phyloP scores from a whole-genome alignment of 2,329 filamentous ascomycete species.

The Trichoderma hamatum region DNA sequence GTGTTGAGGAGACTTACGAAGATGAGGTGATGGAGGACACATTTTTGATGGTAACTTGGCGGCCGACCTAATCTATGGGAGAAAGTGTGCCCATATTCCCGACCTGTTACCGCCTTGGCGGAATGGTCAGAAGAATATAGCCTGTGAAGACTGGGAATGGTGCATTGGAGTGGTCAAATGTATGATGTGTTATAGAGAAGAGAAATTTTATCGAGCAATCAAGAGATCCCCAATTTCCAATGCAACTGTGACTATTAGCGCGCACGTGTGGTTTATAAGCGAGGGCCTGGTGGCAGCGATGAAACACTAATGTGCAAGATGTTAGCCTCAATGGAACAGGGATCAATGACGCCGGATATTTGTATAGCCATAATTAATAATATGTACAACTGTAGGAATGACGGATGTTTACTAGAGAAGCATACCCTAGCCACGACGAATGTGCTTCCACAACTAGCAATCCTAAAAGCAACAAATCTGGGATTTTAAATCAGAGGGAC shows the following conservation, averaged over 20 bases:
- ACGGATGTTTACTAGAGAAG: not conserved
- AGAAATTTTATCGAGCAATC: slow-evolving; percentile 47
- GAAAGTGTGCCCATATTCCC: slow-evolving; percentile 30
- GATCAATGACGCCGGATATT: not conserved
- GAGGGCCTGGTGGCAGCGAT: slow-evolving; percentile 36
- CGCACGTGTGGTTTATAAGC: slow-evolving; percentile 42
- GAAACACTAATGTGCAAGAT: slow-evolving; percentile 34
- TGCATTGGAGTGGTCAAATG: slow-evolving; percentile 34
- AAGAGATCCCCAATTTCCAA: slow-evolving; percentile 47
- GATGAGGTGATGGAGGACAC: slow-evolving; percentile 36
- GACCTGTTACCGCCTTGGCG: slow-evolving; percentile 51
- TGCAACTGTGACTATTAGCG: slow-evolving; percentile 54
- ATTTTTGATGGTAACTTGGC: slow-evolving; percentile 37
- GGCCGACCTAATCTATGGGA: slow-evolving; percentile 42
- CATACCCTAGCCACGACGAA: not conserved
- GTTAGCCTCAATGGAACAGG: slow-evolving; percentile 33
- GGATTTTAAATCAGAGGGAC: too few species aligned
- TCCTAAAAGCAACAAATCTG: not conserved
- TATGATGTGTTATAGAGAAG: slow-evolving; percentile 36
- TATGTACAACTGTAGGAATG: not conserved
- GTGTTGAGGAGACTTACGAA: slow-evolving; percentile 43
- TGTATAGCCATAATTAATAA: not conserved
- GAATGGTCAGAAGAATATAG: slow-evolving; percentile 41
- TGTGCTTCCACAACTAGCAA: not conserved
- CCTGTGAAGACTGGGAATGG: slow-evolving; percentile 44